Conservation (phyloP, 192 early-diverging fungal genomes). For the Pilobolus umbonatus region DNA sequence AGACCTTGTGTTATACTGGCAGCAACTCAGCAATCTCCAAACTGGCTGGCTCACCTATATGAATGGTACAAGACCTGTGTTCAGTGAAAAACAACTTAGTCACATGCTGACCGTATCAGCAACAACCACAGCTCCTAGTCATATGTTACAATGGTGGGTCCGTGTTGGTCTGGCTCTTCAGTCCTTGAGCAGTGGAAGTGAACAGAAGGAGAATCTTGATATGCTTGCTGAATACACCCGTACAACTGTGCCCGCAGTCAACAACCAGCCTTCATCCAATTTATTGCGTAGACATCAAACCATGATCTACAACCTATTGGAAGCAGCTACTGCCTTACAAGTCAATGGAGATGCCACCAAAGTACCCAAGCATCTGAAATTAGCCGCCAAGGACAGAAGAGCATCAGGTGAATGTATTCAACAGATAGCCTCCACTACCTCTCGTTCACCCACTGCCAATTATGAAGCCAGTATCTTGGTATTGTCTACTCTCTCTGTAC, state of each 20-base stretch:
- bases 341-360: background rate
- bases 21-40: conserved; percentile 10
- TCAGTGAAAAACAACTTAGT: conserved; percentile 1
- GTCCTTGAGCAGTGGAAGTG: background rate
- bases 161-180: conserved; percentile 12
- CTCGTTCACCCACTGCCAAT: background rate
- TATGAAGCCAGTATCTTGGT: conserved; percentile 10
- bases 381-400: background rate
- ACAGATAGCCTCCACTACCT: background rate
- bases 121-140: conserved; percentile 8
- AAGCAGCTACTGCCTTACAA: conserved; percentile 8
- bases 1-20: conserved; percentile 12
- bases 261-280: conserved; percentile 1
- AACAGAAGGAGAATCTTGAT: background rate
- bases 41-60: conserved; percentile 4
- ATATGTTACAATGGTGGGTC: conserved; percentile 16
- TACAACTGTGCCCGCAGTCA: conserved; percentile 1
- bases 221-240: background rate
- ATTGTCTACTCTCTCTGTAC: conserved; percentile 6
- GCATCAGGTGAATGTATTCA: conserved; percentile 13
- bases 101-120: conserved; percentile 6
- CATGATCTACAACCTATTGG: conserved; percentile 10
- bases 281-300: conserved; percentile 7
- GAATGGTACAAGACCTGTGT: conserved; percentile 1
- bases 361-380: background rate